A percentile compares a stretch with the other conserved stretches of the same genome.
Evolutionary conservation across 305 asterid genomes (phyloP).

Genomic region (Fraxinus latifolia): DNA sequence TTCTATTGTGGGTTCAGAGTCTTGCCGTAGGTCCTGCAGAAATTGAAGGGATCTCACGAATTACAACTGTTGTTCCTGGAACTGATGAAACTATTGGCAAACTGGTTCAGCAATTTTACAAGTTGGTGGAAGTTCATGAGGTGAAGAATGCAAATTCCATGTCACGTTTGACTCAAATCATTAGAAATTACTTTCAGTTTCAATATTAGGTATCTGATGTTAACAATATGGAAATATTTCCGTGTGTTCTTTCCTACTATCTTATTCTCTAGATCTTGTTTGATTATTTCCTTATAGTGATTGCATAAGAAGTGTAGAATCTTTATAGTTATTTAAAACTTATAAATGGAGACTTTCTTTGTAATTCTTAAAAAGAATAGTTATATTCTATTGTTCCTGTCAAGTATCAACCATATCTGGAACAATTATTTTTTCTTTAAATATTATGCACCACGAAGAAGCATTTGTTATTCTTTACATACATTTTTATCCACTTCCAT

Average conservation of each 20-base stretch:
- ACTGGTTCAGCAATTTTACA: slow-evolving; percentile 76
- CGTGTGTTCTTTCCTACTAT: neutral
- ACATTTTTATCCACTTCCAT: neutral
- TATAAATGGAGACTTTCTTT: neutral
- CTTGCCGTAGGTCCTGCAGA: slow-evolving; percentile 94
- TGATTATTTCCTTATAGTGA: neutral
- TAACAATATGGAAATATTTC: neutral
- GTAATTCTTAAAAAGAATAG: neutral
- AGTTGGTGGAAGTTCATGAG: slow-evolving; percentile 84
- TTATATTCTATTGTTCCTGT: neutral
- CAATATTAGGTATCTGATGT: neutral
- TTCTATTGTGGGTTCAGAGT: slow-evolving; percentile 53
- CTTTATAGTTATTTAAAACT: neutral
- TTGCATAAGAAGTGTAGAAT: neutral
- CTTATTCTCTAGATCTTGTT: neutral
- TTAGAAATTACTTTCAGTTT: neutral
- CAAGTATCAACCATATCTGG: neutral
- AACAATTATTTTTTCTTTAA: neutral
- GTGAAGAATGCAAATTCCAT: slow-evolving; percentile 28
- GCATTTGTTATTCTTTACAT: neutral
- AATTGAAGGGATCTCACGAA: slow-evolving; percentile 77
- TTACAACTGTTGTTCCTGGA: slow-evolving; percentile 94
- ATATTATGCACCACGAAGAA: neutral
- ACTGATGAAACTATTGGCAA: slow-evolving; percentile 69
- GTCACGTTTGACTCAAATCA: neutral